Evolutionary conservation across 2,329 filamentous ascomycete genomes (phyloP).

Genomic region (Ramichloridium luteum): DNA sequence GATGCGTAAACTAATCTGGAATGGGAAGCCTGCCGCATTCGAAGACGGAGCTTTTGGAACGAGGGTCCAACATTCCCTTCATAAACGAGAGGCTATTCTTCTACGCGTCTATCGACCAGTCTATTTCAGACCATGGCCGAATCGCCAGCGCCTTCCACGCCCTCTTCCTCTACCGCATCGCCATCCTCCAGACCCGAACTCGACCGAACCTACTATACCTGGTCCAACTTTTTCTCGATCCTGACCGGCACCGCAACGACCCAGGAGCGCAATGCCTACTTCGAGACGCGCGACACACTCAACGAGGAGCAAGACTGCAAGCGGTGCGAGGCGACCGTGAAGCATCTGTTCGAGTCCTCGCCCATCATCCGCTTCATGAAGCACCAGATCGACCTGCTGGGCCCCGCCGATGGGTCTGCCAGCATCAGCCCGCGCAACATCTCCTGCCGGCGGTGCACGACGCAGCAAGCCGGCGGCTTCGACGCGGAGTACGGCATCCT

Average conservation of each 20-base stretch:
- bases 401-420: conserved; percentile 39
- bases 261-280: conserved; percentile 62
- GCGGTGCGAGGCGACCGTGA: conserved; percentile 67
- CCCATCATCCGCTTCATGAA: conserved; percentile 79
- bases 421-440: conserved; percentile 63
- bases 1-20: too few species aligned
- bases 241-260: conserved; percentile 59
- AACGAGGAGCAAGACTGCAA: conserved; percentile 69
- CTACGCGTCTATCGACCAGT: too few species aligned
- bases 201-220: conserved; percentile 39
- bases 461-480: conserved; percentile 69
- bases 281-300: conserved; percentile 59
- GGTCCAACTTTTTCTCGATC: conserved; percentile 78
- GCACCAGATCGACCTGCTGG: conserved; percentile 66
- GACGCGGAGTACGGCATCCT: conserved; percentile 76
- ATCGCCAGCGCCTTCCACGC: too few species aligned
- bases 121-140: too few species aligned
- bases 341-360: conserved; percentile 74
- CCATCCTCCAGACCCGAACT: too few species aligned
- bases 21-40: too few species aligned
- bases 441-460: conserved; percentile 65
- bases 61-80: too few species aligned
- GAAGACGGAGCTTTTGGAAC: too few species aligned
- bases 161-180: too few species aligned
- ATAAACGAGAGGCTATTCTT: too few species aligned